phyloP scores from a whole-genome alignment of 1,284 basidiomycete genomes.

The Fomitopsis betulina region DNA sequence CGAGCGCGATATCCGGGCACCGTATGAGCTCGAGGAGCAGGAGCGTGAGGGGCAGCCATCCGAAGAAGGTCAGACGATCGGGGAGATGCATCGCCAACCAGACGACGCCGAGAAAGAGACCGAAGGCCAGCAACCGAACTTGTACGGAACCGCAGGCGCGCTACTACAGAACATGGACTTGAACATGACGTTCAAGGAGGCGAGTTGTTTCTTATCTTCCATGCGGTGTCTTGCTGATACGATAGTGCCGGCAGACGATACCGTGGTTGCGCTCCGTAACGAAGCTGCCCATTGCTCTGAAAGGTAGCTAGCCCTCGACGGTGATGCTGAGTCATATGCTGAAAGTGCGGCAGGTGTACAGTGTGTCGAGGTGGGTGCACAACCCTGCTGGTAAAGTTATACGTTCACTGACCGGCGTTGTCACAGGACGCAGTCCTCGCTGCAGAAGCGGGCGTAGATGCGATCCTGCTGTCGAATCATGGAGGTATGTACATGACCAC shows the following conservation, averaged over 20 bases:
- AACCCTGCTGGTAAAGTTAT: neutral
- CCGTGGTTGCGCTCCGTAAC: constrained; percentile 76
- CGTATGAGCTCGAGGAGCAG: constrained; percentile 58
- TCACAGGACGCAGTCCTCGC: constrained; percentile 79
- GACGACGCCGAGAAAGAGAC: constrained; percentile 32
- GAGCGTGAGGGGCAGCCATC: constrained; percentile 36
- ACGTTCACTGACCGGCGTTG: neutral
- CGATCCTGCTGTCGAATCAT: constrained; percentile 89
- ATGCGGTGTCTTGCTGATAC: constrained; percentile 1
- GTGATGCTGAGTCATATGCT: constrained; percentile 3
- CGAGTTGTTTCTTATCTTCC: constrained; percentile 15
- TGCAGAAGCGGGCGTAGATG: constrained; percentile 82
- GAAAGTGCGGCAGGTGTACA: constrained; percentile 48
- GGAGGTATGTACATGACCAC: constrained; percentile 55
- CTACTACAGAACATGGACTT: constrained; percentile 59
- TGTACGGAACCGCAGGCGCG: constrained; percentile 62
- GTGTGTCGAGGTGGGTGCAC: constrained; percentile 59
- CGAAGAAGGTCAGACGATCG: constrained; percentile 19
- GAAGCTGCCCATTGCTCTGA: constrained; percentile 79
- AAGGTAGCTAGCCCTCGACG: constrained; percentile 43
- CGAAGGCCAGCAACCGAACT: constrained; percentile 33
- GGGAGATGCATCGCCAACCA: constrained; percentile 24
- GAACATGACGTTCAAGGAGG: constrained; percentile 73
- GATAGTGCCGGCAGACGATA: constrained; percentile 46
- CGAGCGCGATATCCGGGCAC: constrained; percentile 71